phyloP scores from a whole-genome alignment of 352 stramenopile genomes.

The Phytopythium litorale region DNA sequence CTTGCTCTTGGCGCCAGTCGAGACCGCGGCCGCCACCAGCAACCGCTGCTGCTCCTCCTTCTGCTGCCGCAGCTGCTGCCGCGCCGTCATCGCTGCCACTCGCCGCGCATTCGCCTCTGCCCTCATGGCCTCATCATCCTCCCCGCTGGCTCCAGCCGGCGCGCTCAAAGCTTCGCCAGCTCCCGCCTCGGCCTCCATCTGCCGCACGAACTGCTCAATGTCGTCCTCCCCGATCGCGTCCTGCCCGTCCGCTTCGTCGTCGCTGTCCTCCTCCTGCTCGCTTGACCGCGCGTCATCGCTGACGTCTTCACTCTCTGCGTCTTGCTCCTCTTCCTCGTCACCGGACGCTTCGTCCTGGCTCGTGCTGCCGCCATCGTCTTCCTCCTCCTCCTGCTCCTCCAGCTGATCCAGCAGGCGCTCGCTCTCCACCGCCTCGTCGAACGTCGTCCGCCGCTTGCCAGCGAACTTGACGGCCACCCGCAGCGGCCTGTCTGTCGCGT shows the following conservation, averaged over 20 bases:
- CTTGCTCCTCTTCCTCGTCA: slow-evolving; percentile 2
- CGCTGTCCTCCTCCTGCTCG: slow-evolving; percentile 8
- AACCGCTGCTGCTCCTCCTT: slow-evolving; percentile 28
- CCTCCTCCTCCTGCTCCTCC: slow-evolving; percentile 5
- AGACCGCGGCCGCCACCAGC: slow-evolving; percentile 21
- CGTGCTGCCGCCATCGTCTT: slow-evolving; percentile 7
- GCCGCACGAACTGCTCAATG: slow-evolving; percentile 30
- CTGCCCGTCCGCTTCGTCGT: slow-evolving; percentile 1
- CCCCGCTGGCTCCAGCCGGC: not conserved
- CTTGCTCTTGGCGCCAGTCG: slow-evolving; percentile 23
- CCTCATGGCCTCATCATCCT: slow-evolving; percentile 10
- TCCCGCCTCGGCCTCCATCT: slow-evolving; percentile 14
- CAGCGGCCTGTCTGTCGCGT: not conserved
- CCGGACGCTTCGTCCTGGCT: slow-evolving; percentile 12
- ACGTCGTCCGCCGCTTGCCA: slow-evolving; percentile 5
- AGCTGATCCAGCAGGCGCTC: slow-evolving; percentile 2
- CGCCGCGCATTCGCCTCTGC: slow-evolving; percentile 38
- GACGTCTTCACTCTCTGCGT: not conserved
- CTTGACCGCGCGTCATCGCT: not conserved
- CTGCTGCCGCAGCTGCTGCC: slow-evolving; percentile 25
- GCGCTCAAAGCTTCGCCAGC: not conserved
- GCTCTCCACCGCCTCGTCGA: slow-evolving; percentile 2
- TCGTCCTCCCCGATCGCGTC: slow-evolving; percentile 7
- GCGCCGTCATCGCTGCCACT: slow-evolving; percentile 52
- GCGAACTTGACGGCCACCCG: not conserved